Conservation (phyloP, 352 stramenopile genomes). For the Globisporangium canariense region DNA sequence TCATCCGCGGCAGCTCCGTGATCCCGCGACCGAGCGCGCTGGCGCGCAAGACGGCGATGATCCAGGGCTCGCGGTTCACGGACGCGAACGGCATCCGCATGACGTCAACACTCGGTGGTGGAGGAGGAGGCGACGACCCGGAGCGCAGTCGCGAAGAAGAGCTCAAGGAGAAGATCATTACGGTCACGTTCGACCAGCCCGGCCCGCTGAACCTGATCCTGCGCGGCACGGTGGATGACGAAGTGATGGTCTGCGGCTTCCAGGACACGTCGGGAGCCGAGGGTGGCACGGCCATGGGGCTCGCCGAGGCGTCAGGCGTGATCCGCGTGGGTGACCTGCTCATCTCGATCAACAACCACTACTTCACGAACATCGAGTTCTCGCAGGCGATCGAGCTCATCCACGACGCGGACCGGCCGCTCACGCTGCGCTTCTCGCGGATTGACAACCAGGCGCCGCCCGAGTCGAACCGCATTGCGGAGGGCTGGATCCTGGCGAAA, state of each 20-base stretch:
- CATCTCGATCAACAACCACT: slow-evolving; percentile 86
- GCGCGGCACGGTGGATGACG: slow-evolving; percentile 81
- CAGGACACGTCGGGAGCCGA: slow-evolving; percentile 27
- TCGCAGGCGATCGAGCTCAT: slow-evolving; percentile 76
- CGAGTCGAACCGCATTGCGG: slow-evolving; percentile 51
- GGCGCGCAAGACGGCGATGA: slow-evolving; percentile 67
- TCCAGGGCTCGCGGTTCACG: slow-evolving; percentile 66
- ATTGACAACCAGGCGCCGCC: slow-evolving; percentile 42
- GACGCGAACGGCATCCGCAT: slow-evolving; percentile 79
- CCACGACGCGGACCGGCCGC: slow-evolving; percentile 51
- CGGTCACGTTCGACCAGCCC: slow-evolving; percentile 81
- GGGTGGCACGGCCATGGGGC: slow-evolving; percentile 31
- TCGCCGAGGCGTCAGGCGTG: slow-evolving; percentile 65
- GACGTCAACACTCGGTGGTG: slow-evolving; percentile 47
- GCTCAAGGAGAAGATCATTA: slow-evolving; percentile 86
- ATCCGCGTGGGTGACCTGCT: slow-evolving; percentile 81
- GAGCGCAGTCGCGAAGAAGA: slow-evolving; percentile 67
- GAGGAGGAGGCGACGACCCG: slow-evolving; percentile 30
- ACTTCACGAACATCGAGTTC: slow-evolving; percentile 87
- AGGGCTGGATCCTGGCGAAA: slow-evolving; percentile 86
- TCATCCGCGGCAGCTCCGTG: slow-evolving; percentile 84
- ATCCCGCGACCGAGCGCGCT: slow-evolving; percentile 69
- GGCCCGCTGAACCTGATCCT: slow-evolving; percentile 70
- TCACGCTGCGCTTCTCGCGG: slow-evolving; percentile 82
- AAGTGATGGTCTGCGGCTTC: slow-evolving; percentile 88